These are phyloP conservation scores for Calonectria leucothoes DNA, from an alignment of 2,329 filamentous ascomycete genomes.

Conservation along the genomic window DNA sequence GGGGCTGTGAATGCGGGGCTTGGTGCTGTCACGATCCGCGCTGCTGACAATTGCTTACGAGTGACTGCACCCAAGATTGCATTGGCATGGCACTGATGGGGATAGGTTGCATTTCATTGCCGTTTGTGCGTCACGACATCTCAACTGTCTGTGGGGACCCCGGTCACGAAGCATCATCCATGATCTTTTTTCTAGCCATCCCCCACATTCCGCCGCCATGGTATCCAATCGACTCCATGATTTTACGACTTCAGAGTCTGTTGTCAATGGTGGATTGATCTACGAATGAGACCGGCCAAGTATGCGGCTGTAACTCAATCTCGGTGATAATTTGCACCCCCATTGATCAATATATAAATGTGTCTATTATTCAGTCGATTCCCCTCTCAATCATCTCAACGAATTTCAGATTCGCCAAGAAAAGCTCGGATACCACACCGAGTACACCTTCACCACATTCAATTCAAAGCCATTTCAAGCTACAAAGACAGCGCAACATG, in stretches of 20 bases:
- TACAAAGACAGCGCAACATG: background rate
- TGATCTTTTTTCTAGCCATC: background rate
- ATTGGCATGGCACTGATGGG: background rate
- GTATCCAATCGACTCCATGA: background rate
- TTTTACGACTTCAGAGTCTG: background rate
- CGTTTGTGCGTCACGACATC: background rate
- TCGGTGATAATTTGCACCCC: background rate
- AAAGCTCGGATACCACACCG: background rate
- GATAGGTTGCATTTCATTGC: background rate
- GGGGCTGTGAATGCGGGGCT: background rate
- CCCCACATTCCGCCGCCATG: background rate
- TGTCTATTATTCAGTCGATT: background rate
- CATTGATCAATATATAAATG: background rate
- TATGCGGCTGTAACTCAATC: background rate
- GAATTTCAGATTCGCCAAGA: background rate
- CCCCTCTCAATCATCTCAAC: background rate
- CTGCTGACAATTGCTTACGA: conserved; percentile 9
- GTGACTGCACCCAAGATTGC: background rate
- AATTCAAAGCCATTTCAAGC: background rate
- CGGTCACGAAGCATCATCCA: background rate
- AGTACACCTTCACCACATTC: background rate
- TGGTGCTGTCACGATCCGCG: background rate
- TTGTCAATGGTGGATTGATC: background rate
- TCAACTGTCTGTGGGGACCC: background rate
- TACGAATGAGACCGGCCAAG: background rate